Percentiles rank a stretch among this genome's conserved stretches.
These are phyloP conservation scores for Tricholoma furcatifolium DNA, from an alignment of 768 basidiomycete genomes.

Conservation along the genomic window DNA sequence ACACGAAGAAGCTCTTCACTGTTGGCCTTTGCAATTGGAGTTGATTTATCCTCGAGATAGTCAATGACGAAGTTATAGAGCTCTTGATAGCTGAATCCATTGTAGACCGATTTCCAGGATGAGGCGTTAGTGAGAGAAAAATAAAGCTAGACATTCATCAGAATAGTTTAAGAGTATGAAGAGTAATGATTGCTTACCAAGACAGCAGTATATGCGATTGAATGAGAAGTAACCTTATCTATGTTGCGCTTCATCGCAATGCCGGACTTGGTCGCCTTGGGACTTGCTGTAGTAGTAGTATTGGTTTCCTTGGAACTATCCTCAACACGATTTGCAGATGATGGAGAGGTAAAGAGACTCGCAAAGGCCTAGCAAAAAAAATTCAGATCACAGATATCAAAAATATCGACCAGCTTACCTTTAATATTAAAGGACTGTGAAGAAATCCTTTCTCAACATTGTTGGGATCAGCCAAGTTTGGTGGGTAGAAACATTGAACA, in stretches of 20 bases:
- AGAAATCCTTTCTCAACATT: constrained; percentile 19
- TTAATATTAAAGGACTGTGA: constrained; percentile 18
- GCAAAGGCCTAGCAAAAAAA: constrained; percentile 12
- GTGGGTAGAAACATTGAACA: constrained; percentile 16
- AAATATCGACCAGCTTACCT: constrained; percentile 16
- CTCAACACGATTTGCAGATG: constrained; percentile 13
- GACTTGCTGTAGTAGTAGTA: not conserved
- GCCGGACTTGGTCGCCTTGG: not conserved
- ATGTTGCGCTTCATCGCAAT: constrained; percentile 15
- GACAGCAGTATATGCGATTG: constrained; percentile 30
- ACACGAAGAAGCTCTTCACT: constrained; percentile 7
- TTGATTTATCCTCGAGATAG: constrained; percentile 20
- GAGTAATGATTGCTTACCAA: constrained; percentile 17
- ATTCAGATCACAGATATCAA: not conserved
- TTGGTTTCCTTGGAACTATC: constrained; percentile 11
- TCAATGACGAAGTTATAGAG: constrained; percentile 25
- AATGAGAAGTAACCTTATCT: constrained; percentile 20
- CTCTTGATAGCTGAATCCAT: constrained; percentile 18
- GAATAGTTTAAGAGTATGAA: not conserved
- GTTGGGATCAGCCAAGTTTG: constrained; percentile 2
- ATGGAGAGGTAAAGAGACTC: constrained; percentile 17
- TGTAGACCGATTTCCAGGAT: constrained; percentile 18
- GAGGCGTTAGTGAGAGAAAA: constrained; percentile 18
- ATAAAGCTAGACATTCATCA: constrained; percentile 18
- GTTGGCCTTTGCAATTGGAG: not conserved